These are phyloP conservation scores for Candida namnaoensis DNA, from an alignment of 805 yeast genomes.

Conservation along the genomic window DNA sequence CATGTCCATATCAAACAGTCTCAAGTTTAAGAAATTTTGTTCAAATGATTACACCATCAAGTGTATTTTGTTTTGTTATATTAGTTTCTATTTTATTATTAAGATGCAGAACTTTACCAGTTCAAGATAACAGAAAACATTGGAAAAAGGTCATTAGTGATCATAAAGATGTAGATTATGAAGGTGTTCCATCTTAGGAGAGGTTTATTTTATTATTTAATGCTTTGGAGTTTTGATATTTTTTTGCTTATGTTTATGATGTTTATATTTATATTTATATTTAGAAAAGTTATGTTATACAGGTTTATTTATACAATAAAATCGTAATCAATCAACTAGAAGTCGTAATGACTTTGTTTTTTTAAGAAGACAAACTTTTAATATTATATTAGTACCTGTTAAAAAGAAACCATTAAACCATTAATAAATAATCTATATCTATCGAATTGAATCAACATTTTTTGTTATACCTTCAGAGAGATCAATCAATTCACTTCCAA, in stretches of 20 bases:
- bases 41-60: conserved; percentile 59
- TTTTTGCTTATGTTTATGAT: no score
- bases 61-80: conserved; percentile 45
- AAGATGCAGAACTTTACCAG: conserved; percentile 55
- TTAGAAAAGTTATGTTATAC: no score
- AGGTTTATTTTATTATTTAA: background rate
- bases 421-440: background rate
- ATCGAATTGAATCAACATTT: conserved; percentile 19
- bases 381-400: no score
- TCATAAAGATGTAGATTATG: conserved; percentile 56
- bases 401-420: no score
- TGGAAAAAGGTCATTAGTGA: conserved; percentile 53
- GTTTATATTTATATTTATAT: no score
- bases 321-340: no score
- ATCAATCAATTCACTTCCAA: conserved; percentile 51
- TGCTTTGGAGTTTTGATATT: no score
- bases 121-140: conserved; percentile 58
- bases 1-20: conserved; percentile 67
- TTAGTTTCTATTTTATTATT: conserved; percentile 42
- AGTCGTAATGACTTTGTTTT: no score
- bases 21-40: conserved; percentile 49
- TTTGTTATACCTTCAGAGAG: conserved; percentile 43
- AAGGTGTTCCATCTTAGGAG: conserved; percentile 74
- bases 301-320: no score
- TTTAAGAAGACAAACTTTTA: no score